Evolutionary conservation across 2,329 filamentous ascomycete species (phyloP), one percentile per base, ranked within the genome.

Genomic region (Bipolaris cookei): DNA sequence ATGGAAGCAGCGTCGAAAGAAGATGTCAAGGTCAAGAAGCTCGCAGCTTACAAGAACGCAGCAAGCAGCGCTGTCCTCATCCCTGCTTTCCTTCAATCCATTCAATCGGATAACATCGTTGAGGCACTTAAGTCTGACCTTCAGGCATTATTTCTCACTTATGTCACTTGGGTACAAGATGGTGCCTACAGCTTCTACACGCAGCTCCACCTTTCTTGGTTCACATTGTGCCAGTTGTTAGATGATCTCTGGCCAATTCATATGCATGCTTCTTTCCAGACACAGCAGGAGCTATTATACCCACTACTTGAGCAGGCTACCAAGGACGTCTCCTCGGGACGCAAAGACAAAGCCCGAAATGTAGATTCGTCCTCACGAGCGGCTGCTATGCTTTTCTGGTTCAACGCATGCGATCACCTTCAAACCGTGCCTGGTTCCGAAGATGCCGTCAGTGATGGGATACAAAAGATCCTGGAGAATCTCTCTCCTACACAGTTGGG

Each of bases 241-340:
- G 49, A 53, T 6, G 62, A 66, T 23, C 56, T 76, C 6, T 76
- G 74, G 74, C 70, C 71, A 1, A 52, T 73, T 6, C 57, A 69
- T 21, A 37, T 76, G 7, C 71, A 74, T n/a, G 48, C 44, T 8
- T 74, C 70, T 16, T 35, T 55, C 6, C 43, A 63, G 5, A 32
- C 63, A n/a, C 73, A 74, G 43, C 54, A 69, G 28, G 57, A 65
- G 4, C 30, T 66, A 4, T 39, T 76, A 4, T 56, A 64, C 16
- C 70, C 72, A 1, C 43, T 74, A 18, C 54, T 74, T 4, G 59
- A 70, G 14, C 65, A 67, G 47, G 73, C 72, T 32, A 50, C 57
- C 1, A 60, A 68, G 11, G 69, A 71, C 43, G 60, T 68, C 13
- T 57, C 59, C 6, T 53, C 51, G n/a, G 34, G 51, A 3, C 56